Evolutionary conservation across 768 basidiomycete species (phyloP).

Genomic region (Phylloporus arenicola): DNA sequence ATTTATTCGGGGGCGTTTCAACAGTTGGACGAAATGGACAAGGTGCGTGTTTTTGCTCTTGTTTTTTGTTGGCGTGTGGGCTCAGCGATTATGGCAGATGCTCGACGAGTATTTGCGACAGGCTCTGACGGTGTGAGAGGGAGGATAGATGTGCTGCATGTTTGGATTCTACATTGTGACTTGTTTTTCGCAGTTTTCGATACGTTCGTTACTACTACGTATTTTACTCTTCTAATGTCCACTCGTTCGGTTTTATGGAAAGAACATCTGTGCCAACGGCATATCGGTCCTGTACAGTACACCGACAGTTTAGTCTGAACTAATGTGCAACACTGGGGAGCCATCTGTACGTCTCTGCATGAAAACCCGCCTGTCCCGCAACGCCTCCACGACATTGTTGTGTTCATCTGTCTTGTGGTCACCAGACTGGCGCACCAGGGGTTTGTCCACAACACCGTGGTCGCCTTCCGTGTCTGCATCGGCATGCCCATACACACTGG

Average conservation of each 20-base stretch:
- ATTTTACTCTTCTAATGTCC: neutral
- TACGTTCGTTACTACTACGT: neutral
- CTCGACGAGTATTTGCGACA: conserved; percentile 29
- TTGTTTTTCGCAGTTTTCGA: neutral
- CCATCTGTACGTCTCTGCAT: conserved; percentile 18
- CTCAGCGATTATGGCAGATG: conserved; percentile 10
- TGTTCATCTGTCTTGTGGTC: neutral
- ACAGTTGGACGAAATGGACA: conserved; percentile 75
- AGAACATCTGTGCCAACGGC: neutral
- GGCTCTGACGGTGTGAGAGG: conserved; percentile 16
- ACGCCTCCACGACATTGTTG: conserved; percentile 4
- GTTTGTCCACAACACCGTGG: rapidly evolving
- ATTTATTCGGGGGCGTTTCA: conserved; percentile 68
- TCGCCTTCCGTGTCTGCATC: neutral
- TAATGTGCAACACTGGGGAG: conserved; percentile 15
- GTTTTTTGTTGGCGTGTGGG: neutral
- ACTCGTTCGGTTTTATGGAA: neutral
- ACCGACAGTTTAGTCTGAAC: conserved; percentile 1
- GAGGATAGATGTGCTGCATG: neutral
- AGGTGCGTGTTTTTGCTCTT: conserved; percentile 38
- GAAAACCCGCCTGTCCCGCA: conserved; percentile 7
- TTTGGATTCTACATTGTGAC: neutral
- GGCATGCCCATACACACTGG: neutral
- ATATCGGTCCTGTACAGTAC: neutral
- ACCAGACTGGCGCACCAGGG: neutral